Conservation (phyloP, 2,329 filamentous ascomycete genomes). For the Sarocladium strictum region DNA sequence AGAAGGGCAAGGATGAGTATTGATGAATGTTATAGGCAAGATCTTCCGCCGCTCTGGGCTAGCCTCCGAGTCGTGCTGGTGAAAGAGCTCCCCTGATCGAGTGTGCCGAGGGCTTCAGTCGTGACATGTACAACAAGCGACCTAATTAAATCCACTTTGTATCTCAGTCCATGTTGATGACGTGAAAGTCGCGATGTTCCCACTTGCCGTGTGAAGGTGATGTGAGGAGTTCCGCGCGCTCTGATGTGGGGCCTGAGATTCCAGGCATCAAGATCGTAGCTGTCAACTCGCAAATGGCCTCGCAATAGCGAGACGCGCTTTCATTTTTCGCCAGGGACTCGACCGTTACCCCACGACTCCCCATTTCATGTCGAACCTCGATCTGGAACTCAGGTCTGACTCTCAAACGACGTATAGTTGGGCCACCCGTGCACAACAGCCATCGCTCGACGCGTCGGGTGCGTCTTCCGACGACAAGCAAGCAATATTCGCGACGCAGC, state of each 20-base stretch:
- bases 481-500: conserved; percentile 6
- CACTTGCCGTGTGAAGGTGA: neutral
- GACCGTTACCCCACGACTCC: neutral
- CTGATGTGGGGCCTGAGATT: conserved; percentile 14
- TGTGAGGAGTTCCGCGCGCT: neutral
- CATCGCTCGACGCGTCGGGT: neutral
- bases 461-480: neutral
- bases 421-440: neutral
- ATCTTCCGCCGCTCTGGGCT: neutral
- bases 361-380: neutral
- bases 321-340: neutral
- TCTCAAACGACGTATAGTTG: neutral
- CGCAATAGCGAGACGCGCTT: conserved; percentile 2
- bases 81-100: no score
- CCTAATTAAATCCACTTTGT: neutral
- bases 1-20: conserved; percentile 33
- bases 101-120: neutral
- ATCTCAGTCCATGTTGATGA: neutral
- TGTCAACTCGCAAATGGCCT: conserved; percentile 6
- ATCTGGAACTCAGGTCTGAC: neutral
- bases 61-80: no score
- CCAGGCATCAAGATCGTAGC: conserved; percentile 15
- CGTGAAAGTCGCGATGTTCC: neutral
- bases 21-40: neutral
- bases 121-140: neutral